phyloP scores from a whole-genome alignment of 495 filamentous ascomycete genomes.

The Penicillium flavigenum region DNA sequence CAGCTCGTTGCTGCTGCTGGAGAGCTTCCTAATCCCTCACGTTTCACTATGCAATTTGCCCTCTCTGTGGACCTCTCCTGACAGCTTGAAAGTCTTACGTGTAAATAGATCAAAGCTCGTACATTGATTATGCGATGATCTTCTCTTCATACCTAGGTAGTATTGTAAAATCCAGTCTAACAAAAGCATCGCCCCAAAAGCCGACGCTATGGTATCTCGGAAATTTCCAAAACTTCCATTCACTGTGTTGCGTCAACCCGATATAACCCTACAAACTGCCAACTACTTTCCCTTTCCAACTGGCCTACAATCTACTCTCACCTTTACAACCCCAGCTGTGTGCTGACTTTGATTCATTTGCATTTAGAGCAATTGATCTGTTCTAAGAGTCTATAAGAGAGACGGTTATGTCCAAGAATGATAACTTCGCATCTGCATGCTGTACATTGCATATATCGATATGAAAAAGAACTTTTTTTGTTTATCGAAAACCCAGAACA shows the following conservation, averaged over 20 bases:
- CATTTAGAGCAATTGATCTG: neutral
- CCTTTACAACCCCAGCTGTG: neutral
- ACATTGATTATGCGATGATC: too few relatives aligned
- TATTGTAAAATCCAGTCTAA: too few relatives aligned
- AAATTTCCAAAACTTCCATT: too few relatives aligned
- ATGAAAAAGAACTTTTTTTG: conserved; percentile 21
- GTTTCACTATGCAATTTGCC: too few relatives aligned
- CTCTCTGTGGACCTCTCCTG: too few relatives aligned
- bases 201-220: too few relatives aligned
- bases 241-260: neutral
- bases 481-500: conserved; percentile 14
- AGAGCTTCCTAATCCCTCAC: too few relatives aligned
- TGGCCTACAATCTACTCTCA: neutral
- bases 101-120: too few relatives aligned
- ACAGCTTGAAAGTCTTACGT: too few relatives aligned
- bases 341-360: neutral
- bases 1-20: too few relatives aligned
- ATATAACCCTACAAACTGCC: neutral
- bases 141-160: too few relatives aligned
- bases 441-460: conserved; percentile 19
- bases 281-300: neutral
- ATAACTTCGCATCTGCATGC: conserved; percentile 1
- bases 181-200: too few relatives aligned
- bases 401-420: neutral
- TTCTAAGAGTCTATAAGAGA: neutral